These are phyloP conservation scores for Phytophthora chlamydospora DNA, from an alignment of 352 stramenopile species.

Conservation along the genomic window DNA sequence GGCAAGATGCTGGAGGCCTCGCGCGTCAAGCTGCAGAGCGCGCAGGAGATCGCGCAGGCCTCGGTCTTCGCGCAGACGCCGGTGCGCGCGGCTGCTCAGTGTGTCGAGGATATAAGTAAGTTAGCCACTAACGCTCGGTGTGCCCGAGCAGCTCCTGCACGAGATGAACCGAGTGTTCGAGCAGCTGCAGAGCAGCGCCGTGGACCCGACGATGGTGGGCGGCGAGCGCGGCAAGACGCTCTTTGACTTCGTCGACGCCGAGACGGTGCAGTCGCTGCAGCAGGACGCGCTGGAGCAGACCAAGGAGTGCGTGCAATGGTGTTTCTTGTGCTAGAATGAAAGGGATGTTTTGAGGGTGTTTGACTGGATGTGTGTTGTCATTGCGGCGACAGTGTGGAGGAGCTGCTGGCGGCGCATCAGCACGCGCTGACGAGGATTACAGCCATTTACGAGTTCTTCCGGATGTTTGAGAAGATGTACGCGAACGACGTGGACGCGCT, in stretches of 20 bases:
- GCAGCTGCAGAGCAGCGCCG: slow-evolving; percentile 51
- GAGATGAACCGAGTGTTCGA: slow-evolving; percentile 83
- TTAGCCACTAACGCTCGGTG: not conserved
- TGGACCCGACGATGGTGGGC: slow-evolving; percentile 63
- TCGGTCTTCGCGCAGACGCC: slow-evolving; percentile 68
- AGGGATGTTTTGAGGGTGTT: not conserved
- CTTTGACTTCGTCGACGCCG: slow-evolving; percentile 86
- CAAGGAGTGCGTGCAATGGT: slow-evolving; percentile 55
- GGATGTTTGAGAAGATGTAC: slow-evolving; percentile 57
- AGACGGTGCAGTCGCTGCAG: slow-evolving; percentile 80
- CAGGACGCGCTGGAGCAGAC: slow-evolving; percentile 76
- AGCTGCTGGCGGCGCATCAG: slow-evolving; percentile 64
- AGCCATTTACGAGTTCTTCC: slow-evolving; percentile 70
- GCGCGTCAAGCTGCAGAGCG: slow-evolving; percentile 62
- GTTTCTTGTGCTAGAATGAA: too few species aligned
- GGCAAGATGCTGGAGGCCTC: slow-evolving; percentile 71
- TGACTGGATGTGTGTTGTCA: too few species aligned
- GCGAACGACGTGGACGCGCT: slow-evolving; percentile 40
- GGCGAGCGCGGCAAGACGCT: slow-evolving; percentile 72
- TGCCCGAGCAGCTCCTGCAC: slow-evolving; percentile 51
- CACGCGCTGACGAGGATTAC: slow-evolving; percentile 66
- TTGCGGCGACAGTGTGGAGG: slow-evolving; percentile 56
- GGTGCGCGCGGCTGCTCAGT: slow-evolving; percentile 17
- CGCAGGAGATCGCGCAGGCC: slow-evolving; percentile 46
- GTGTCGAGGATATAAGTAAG: not conserved